phyloP scores from a whole-genome alignment of 768 basidiomycete species.

The Mycena epipterygia region DNA sequence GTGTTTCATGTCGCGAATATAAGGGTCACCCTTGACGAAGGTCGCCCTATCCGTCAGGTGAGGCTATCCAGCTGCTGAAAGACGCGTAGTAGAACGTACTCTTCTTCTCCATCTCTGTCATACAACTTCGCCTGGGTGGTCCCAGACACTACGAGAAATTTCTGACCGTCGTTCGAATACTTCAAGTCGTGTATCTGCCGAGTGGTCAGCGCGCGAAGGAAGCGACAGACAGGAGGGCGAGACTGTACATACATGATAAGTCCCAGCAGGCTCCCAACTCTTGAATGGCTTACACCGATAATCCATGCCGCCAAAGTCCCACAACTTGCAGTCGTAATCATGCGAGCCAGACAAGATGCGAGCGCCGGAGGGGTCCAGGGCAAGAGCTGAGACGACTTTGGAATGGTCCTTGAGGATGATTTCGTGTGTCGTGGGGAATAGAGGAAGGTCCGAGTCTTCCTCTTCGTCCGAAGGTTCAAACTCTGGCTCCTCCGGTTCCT shows the following conservation, averaged over 20 bases:
- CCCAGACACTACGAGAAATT: conserved; percentile 90
- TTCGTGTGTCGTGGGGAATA: conserved; percentile 93
- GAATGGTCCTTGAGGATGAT: conserved; percentile 93
- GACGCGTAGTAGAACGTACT: conserved; percentile 65
- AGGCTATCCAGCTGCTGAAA: conserved; percentile 53
- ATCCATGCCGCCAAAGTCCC: conserved; percentile 99
- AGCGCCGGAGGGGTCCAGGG: conserved; percentile 95
- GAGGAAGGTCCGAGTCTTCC: conserved; percentile 62
- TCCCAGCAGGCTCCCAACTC: conserved; percentile 94
- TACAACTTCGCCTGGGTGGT: conserved; percentile 91
- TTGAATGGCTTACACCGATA: conserved; percentile 92
- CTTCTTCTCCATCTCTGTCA: conserved; percentile 92
- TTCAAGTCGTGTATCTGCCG: conserved; percentile 89
- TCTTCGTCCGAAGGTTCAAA: conserved; percentile 71
- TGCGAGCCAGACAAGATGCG: conserved; percentile 92
- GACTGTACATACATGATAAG: conserved; percentile 85
- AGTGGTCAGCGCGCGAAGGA: conserved; percentile 9
- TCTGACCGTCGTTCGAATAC: conserved; percentile 89
- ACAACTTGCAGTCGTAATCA: conserved; percentile 98
- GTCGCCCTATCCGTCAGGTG: conserved; percentile 75
- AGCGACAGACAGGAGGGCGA: conserved; percentile 19
- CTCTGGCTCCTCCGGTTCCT: conserved; percentile 62
- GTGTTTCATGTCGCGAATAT: conserved; percentile 98
- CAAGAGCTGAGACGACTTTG: conserved; percentile 94
- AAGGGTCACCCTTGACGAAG: conserved; percentile 95